Evolutionary conservation across 495 filamentous ascomycete genomes (phyloP).

Genomic region (Aspergillus egyptiacus): DNA sequence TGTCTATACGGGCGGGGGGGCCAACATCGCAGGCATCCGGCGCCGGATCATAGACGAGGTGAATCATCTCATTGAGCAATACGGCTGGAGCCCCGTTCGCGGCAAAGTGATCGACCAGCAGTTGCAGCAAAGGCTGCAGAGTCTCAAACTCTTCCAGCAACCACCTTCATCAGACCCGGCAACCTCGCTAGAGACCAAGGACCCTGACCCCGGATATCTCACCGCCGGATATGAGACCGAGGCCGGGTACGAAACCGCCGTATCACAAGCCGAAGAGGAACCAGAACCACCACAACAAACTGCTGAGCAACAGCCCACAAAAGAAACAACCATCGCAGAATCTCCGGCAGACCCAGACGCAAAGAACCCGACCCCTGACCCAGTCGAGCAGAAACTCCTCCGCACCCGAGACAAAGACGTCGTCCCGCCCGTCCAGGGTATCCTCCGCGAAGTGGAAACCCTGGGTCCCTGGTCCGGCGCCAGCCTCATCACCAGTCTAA

Average conservation of each 20-base stretch:
- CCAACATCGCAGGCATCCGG: conserved; percentile 75
- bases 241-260: conserved; percentile 13
- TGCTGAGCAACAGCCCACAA: too few relatives aligned
- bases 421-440: conserved; percentile 45
- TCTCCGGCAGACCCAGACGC: too few relatives aligned
- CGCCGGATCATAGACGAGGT: conserved; percentile 75
- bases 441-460: conserved; percentile 70
- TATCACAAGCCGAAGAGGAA: conserved; percentile 38
- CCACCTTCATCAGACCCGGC: conserved; percentile 4
- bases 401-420: conserved; percentile 42
- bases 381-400: conserved; percentile 57
- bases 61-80: conserved; percentile 48
- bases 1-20: conserved; percentile 76
- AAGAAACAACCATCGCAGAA: too few relatives aligned
- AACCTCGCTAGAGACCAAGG: conserved; percentile 7
- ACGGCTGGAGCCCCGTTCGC: conserved; percentile 72
- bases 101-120: conserved; percentile 56
- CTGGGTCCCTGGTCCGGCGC: conserved; percentile 86
- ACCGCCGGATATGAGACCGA: neutral
- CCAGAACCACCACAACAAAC: conserved; percentile 53
- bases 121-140: conserved; percentile 43
- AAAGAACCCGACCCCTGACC: too few relatives aligned
- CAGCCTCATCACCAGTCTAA: conserved; percentile 72
- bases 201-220: neutral
- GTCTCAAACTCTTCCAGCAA: conserved; percentile 32